Evolutionary conservation across 2,329 filamentous ascomycete genomes (phyloP), one percentile per base, ranked within the genome.

Genomic region (Arthrobotrys musiformis): DNA sequence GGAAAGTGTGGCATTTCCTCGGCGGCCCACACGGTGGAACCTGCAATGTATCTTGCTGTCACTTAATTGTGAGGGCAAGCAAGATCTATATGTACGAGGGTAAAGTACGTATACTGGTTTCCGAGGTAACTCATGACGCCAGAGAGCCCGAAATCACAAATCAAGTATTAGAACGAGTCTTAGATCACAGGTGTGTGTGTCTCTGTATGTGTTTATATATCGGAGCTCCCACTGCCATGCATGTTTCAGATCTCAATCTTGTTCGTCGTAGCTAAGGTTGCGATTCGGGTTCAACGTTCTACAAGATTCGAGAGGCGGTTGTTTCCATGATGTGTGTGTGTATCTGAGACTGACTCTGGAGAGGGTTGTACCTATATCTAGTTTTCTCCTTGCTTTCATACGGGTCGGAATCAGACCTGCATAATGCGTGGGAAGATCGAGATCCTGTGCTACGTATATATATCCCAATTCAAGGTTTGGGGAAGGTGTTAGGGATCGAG

Each of bases 401-500:
- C 13, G 40, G 15, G 24, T 30, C 58, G 33, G 28, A 58, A 58
- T 37, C 30, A 33, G 22, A 26, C 24, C 54, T 19, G 30, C 33
- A 58, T 37, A 40, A 19, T 70, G 44, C 42, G 54, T 61, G 40
- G 56, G 63, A 68, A 52, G 35, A 35, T 48, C 54, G 30, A 62
- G 66, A 61, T 48, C 35, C 42, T 62, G 66, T 70, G 22, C 54
- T 15, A 70, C 66, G 44, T 52, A 13, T 15, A 70, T 56, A 42
- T 52, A 13, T 19, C 13, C 8, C 15, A 37, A 69, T 50, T 56
- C 50, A 35, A 56, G 17, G 54, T 58, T 37, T 40, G 54, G 54
- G 17, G 17, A 40, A 37, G n/a, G n/a, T n/a, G n/a, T n/a, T n/a
- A n/a, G n/a, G n/a, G n/a, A n/a, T n/a, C n/a, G n/a, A n/a, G n/a